A percentile compares a stretch with the other conserved stretches of the same genome.
phyloP scores from a whole-genome alignment of 768 basidiomycete species.

The Erythrobasidium yunnanense region DNA sequence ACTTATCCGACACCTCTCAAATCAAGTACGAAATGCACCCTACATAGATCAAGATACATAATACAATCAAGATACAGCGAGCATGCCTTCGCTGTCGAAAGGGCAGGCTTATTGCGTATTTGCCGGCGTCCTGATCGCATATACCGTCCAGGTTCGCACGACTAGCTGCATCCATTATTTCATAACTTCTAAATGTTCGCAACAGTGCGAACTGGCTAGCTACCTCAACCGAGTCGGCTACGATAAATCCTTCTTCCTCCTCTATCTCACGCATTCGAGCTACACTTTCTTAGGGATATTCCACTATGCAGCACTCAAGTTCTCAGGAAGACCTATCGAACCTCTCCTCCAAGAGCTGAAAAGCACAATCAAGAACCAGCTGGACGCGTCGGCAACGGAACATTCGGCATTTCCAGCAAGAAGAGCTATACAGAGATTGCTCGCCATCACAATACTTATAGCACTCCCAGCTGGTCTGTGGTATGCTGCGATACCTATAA shows the following conservation, averaged over 20 bases:
- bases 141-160: constrained; percentile 58
- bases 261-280: constrained; percentile 68
- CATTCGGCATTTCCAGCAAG: constrained; percentile 2
- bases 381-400: too few species aligned
- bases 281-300: constrained; percentile 70
- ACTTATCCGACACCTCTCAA: too few species aligned
- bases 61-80: too few species aligned
- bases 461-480: constrained; percentile 30
- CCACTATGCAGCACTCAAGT: constrained; percentile 59
- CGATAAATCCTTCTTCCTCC: constrained; percentile 68
- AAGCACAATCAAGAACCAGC: constrained; percentile 2
- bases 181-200: background rate
- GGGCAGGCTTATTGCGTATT: constrained; percentile 25
- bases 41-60: too few species aligned
- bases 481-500: constrained; percentile 31
- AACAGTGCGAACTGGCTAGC: constrained; percentile 28
- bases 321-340: constrained; percentile 47
- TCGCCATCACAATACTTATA: background rate
- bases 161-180: too few species aligned
- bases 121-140: constrained; percentile 45
- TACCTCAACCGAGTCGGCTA: constrained; percentile 66
- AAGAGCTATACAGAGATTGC: background rate
- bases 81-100: background rate
- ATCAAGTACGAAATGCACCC: too few species aligned
- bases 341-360: background rate